These are phyloP conservation scores for Ascochyta pisi DNA, from an alignment of 2,329 filamentous ascomycete species.

Conservation along the genomic window DNA sequence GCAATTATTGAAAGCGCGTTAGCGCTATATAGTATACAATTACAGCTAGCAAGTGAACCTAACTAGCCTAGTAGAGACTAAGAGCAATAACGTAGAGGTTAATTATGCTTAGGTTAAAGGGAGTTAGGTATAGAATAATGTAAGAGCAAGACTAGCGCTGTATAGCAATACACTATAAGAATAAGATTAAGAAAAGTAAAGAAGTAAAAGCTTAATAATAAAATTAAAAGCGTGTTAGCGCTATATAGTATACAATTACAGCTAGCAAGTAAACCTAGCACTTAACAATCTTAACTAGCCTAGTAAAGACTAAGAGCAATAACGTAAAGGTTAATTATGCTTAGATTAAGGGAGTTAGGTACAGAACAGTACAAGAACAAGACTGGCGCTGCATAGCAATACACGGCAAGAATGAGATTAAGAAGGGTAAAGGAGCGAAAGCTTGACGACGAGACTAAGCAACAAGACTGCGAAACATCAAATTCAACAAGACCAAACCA, in stretches of 20 bases:
- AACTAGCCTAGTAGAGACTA: slow-evolving; percentile 80
- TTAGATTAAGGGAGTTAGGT: slow-evolving; percentile 78
- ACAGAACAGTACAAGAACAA: no score
- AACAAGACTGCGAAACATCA: no score
- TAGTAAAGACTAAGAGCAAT: slow-evolving; percentile 64
- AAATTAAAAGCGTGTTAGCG: no score
- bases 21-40: background rate
- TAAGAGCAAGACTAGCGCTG: slow-evolving; percentile 19
- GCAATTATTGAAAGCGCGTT: background rate
- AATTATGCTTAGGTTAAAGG: slow-evolving; percentile 76
- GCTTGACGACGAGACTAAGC: no score
- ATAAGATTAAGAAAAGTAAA: no score
- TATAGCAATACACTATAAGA: no score
- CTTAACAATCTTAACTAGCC: no score
- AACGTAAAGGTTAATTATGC: slow-evolving; percentile 76
- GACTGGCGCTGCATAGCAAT: slow-evolving; percentile 19
- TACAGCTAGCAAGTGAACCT: slow-evolving; percentile 20
- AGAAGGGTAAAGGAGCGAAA: no score
- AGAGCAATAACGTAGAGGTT: slow-evolving; percentile 80
- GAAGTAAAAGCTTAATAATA: no score
- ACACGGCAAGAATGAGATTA: no score
- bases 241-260: background rate
- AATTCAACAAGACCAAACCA: no score
- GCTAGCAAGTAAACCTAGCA: slow-evolving; percentile 47
- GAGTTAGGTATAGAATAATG: slow-evolving; percentile 59